Conservation (phyloP, 2,329 filamentous ascomycete species). For the Aspergillus sergii region DNA sequence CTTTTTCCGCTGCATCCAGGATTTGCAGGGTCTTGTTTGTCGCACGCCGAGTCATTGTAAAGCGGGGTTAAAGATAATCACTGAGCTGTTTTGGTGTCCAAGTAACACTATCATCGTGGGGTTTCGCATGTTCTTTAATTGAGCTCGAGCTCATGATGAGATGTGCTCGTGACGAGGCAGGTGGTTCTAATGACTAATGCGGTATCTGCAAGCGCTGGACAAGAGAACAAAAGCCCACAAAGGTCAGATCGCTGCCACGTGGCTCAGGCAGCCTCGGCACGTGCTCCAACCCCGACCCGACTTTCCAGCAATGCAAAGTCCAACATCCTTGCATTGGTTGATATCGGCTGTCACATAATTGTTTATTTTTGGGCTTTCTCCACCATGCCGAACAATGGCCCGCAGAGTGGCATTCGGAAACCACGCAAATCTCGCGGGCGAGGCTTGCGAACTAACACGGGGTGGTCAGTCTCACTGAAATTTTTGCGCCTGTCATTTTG, state of each 20-base stretch:
- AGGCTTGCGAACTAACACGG: conserved; percentile 31
- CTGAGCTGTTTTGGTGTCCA: neutral
- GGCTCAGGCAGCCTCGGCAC: neutral
- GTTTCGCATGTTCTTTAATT: neutral
- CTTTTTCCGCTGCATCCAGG: conserved; percentile 17
- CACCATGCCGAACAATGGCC: neutral
- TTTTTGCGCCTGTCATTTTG: neutral
- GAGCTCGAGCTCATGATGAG: neutral
- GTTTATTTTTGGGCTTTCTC: neutral
- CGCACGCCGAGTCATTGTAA: conserved; percentile 13
- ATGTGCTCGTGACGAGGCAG: neutral
- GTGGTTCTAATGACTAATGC: neutral
- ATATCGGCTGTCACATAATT: neutral
- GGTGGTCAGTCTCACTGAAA: conserved; percentile 24
- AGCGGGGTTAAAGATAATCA: neutral
- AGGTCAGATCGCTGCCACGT: neutral
- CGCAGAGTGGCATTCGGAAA: conserved; percentile 2
- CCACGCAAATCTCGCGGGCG: conserved; percentile 31
- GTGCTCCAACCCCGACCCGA: neutral
- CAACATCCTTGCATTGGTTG: neutral
- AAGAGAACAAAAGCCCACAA: neutral
- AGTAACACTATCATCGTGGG: neutral
- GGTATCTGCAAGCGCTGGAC: neutral
- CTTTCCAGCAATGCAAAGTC: too few species aligned
- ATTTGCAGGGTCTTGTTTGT: conserved; percentile 20